Evolutionary conservation across 371 early-diverging fungal species (phyloP).

Genomic region (Mortierella sp.): DNA sequence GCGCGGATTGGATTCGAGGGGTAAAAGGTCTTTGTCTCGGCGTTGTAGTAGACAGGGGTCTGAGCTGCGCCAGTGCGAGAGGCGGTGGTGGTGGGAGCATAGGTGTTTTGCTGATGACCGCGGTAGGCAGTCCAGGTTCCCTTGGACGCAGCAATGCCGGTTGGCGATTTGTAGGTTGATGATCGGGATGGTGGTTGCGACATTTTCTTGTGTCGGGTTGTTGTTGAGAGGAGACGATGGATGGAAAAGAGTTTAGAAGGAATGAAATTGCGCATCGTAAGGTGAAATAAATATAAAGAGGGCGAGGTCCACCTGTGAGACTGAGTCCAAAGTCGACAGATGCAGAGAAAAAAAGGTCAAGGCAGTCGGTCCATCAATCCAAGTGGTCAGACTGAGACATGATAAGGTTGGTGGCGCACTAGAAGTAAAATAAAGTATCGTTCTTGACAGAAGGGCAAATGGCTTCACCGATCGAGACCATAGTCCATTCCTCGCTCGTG

Average conservation of each 20-base stretch:
- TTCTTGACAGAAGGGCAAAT: background rate
- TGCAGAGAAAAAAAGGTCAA: background rate
- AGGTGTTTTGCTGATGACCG: background rate
- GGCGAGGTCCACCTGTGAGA: background rate
- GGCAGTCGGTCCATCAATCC: background rate
- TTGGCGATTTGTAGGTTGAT: background rate
- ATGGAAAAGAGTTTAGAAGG: too few species aligned
- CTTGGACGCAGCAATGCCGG: background rate
- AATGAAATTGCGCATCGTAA: background rate
- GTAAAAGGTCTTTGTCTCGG: constrained; percentile 28
- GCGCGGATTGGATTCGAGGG: constrained; percentile 35
- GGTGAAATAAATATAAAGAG: background rate
- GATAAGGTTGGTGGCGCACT: constrained; percentile 13
- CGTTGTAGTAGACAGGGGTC: constrained; percentile 23
- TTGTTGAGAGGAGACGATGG: background rate
- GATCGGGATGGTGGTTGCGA: background rate
- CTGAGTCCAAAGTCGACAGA: background rate
- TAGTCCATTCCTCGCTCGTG: constrained; percentile 6
- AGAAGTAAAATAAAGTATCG: background rate
- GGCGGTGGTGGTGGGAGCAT: too few species aligned
- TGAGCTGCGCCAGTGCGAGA: too few species aligned
- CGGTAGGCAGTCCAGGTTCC: background rate
- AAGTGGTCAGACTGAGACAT: background rate
- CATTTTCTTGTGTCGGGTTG: background rate
- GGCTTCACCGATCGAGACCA: background rate